Percentiles rank a stretch among this genome's conserved stretches.
Evolutionary conservation across 2,329 filamentous ascomycete species (phyloP).

Genomic region (Sphaceloma murrayae): DNA sequence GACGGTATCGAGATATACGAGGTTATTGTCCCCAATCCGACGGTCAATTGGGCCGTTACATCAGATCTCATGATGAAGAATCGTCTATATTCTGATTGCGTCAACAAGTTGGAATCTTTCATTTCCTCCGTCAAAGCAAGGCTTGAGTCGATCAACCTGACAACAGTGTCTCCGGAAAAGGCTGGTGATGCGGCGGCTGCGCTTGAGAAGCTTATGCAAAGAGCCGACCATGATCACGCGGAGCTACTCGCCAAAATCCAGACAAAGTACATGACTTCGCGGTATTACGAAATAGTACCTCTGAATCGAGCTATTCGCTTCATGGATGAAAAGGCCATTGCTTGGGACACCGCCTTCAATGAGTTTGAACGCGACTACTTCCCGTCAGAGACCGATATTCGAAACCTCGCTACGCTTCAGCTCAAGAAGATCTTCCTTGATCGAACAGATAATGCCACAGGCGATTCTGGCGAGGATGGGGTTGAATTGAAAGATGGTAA

Average conservation of each 20-base stretch:
- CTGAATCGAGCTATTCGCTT: conserved; percentile 80
- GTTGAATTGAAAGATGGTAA: conserved; percentile 37
- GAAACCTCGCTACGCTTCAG: conserved; percentile 81
- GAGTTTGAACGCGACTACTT: conserved; percentile 92
- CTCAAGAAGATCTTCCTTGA: conserved; percentile 92
- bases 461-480: conserved; percentile 50
- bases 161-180: conserved; percentile 83
- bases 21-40: conserved; percentile 79
- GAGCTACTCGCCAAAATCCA: conserved; percentile 68
- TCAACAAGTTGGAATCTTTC: conserved; percentile 75
- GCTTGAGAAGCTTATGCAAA: conserved; percentile 66
- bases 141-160: conserved; percentile 78
- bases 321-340: conserved; percentile 84
- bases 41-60: conserved; percentile 96
- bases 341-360: conserved; percentile 84
- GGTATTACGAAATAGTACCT: conserved; percentile 94
- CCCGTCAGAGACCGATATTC: conserved; percentile 89
- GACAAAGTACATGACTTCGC: conserved; percentile 82
- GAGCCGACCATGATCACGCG: conserved; percentile 73
- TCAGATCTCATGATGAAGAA: conserved; percentile 89
- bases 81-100: conserved; percentile 71
- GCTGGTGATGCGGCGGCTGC: conserved; percentile 71
- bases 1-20: conserved; percentile 88
- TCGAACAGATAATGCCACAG: conserved; percentile 59
- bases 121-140: conserved; percentile 77